Percentiles rank a stretch among this genome's conserved stretches.
These are phyloP conservation scores for Aspergillus unguis DNA, from an alignment of 2,329 filamentous ascomycete species.

Conservation along the genomic window DNA sequence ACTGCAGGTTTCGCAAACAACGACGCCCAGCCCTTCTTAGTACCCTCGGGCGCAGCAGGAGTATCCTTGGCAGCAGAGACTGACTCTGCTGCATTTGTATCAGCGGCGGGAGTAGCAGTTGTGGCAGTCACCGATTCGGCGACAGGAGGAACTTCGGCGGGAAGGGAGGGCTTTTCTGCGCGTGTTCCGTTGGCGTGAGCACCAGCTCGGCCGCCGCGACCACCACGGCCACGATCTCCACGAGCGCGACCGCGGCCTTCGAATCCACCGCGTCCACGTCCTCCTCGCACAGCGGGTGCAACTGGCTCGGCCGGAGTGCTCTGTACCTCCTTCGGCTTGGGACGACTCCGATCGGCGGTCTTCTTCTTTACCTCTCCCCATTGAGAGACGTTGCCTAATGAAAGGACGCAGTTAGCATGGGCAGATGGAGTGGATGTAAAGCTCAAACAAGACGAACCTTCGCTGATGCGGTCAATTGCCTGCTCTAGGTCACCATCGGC, in stretches of 20 bases:
- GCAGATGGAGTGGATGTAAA: not conserved
- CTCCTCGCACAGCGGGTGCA: slow-evolving; percentile 35
- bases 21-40: slow-evolving; percentile 63
- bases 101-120: slow-evolving; percentile 22
- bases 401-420: slow-evolving; percentile 9
- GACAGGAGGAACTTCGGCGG: slow-evolving; percentile 17
- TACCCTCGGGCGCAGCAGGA: slow-evolving; percentile 35
- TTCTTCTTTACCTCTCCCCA: slow-evolving; percentile 55
- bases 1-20: slow-evolving; percentile 66
- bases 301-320: slow-evolving; percentile 33
- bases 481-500: slow-evolving; percentile 48
- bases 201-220: slow-evolving; percentile 45
- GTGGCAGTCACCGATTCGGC: slow-evolving; percentile 25
- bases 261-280: slow-evolving; percentile 47
- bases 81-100: slow-evolving; percentile 20
- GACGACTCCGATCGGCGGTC: slow-evolving; percentile 43
- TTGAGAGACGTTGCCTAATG: slow-evolving; percentile 49
- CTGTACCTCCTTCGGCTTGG: slow-evolving; percentile 46
- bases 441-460: slow-evolving; percentile 35
- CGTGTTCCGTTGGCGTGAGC: slow-evolving; percentile 45
- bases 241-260: slow-evolving; percentile 47
- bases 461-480: slow-evolving; percentile 51
- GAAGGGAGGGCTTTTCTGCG: slow-evolving; percentile 28
- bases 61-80: slow-evolving; percentile 6
- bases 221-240: slow-evolving; percentile 48